These are phyloP conservation scores for Hippophae rhamnoides DNA, from an alignment of 306 rosid species.

Conservation along the genomic window DNA sequence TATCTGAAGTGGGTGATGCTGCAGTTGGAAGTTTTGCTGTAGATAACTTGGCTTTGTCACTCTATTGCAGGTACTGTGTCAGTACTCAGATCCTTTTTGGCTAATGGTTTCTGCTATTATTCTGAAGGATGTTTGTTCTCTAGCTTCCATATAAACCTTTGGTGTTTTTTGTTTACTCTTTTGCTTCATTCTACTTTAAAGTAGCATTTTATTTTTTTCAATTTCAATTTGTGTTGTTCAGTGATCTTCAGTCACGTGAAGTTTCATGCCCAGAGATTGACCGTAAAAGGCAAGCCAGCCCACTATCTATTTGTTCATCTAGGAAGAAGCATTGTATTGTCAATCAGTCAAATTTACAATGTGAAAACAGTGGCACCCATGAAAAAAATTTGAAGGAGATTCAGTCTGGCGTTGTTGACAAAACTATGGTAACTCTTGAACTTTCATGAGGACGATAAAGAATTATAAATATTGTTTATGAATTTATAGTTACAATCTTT, in stretches of 20 bases:
- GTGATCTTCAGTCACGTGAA: constrained; percentile 32
- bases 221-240: constrained; percentile 12
- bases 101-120: neutral
- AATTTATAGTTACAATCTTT: constrained; percentile 4
- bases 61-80: constrained; percentile 61
- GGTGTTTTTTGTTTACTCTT: neutral
- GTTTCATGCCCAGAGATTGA: constrained; percentile 32
- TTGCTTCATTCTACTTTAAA: constrained; percentile 2
- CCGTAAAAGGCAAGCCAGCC: constrained; percentile 32
- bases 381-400: constrained; percentile 25
- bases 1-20: constrained; percentile 10
- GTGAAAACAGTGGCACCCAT: constrained; percentile 20
- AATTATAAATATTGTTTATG: too few species aligned
- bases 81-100: neutral
- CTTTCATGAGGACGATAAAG: constrained; percentile 8
- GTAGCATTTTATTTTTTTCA: neutral
- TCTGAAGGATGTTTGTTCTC: neutral
- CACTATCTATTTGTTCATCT: constrained; percentile 18
- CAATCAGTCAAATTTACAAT: constrained; percentile 22
- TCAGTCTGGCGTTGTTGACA: constrained; percentile 27
- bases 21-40: constrained; percentile 26
- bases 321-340: constrained; percentile 30
- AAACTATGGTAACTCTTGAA: constrained; percentile 24
- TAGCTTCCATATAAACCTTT: neutral
- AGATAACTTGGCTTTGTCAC: constrained; percentile 34